These are phyloP conservation scores for Ogataea salicorniae DNA, from an alignment of 805 yeast species.

Conservation along the genomic window DNA sequence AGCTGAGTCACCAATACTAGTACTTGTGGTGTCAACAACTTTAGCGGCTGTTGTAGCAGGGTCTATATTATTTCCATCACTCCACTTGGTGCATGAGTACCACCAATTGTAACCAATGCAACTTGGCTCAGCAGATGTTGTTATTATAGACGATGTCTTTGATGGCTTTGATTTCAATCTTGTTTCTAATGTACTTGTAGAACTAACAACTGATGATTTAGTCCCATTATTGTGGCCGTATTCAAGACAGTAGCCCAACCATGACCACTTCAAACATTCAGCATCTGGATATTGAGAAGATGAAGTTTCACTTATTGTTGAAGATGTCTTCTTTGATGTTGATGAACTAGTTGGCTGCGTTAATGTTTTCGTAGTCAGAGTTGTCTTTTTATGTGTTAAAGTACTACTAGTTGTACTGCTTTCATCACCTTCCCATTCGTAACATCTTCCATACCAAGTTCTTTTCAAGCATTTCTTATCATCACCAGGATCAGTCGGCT, in stretches of 20 bases:
- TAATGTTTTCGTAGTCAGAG: slow-evolving; percentile 6
- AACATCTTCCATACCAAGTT: slow-evolving; percentile 60
- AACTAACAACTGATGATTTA: neutral
- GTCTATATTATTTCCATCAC: neutral
- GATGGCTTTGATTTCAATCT: neutral
- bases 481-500: slow-evolving; percentile 27
- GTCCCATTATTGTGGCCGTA: slow-evolving; percentile 9
- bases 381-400: slow-evolving; percentile 5
- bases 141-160: slow-evolving; percentile 1
- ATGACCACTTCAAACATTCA: slow-evolving; percentile 15
- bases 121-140: slow-evolving; percentile 1
- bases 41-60: neutral
- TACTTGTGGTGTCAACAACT: neutral
- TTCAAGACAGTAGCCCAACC: slow-evolving; percentile 19
- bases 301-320: slow-evolving; percentile 1
- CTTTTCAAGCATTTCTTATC: slow-evolving; percentile 44
- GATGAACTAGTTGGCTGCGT: neutral
- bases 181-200: neutral
- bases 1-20: neutral
- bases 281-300: slow-evolving; percentile 1
- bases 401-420: slow-evolving; percentile 6
- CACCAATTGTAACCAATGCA: slow-evolving; percentile 14
- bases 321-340: neutral
- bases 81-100: slow-evolving; percentile 13
- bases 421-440: slow-evolving; percentile 30